phyloP scores from a whole-genome alignment of 371 early-diverging fungal genomes.

The Mortierella sp. region DNA sequence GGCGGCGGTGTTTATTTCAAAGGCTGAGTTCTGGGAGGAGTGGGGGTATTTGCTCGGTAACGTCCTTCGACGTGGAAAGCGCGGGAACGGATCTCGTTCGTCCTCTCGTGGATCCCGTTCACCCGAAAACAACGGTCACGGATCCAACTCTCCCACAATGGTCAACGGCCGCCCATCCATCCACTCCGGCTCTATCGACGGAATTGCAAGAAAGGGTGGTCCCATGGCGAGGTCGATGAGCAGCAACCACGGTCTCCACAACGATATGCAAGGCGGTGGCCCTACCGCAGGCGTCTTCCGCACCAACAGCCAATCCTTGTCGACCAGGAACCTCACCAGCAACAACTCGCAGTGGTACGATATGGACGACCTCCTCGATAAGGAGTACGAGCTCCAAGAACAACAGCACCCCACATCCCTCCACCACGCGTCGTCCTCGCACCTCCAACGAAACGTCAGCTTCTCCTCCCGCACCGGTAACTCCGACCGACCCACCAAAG shows the following conservation, averaged over 20 bases:
- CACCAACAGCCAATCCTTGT: conserved; percentile 16
- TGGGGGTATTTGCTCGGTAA: conserved; percentile 38
- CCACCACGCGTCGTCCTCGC: not conserved
- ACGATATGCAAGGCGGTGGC: not conserved
- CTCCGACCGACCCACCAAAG: conserved; percentile 22
- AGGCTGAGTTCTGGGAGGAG: conserved; percentile 54
- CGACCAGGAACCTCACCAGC: conserved; percentile 10
- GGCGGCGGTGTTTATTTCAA: conserved; percentile 41
- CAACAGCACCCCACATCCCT: conserved; percentile 1
- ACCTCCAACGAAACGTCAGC: conserved; percentile 25
- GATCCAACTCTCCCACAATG: not conserved
- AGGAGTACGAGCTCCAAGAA: conserved; percentile 34
- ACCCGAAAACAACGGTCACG: conserved; percentile 8
- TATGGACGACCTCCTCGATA: conserved; percentile 55
- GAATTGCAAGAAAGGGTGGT: conserved; percentile 1
- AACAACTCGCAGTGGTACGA: conserved; percentile 50
- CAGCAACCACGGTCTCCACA: not conserved
- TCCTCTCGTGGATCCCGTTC: conserved; percentile 33
- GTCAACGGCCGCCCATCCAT: conserved; percentile 5
- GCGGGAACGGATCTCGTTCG: conserved; percentile 24
- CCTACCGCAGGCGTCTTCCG: not conserved
- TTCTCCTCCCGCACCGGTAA: conserved; percentile 15
- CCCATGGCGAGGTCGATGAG: not conserved
- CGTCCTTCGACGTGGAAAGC: conserved; percentile 16
- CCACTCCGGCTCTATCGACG: not conserved